A percentile compares a stretch with the other conserved stretches of the same genome.
Conservation (phyloP, 2,329 filamentous ascomycete genomes). For the Aspergillus versicolor region DNA sequence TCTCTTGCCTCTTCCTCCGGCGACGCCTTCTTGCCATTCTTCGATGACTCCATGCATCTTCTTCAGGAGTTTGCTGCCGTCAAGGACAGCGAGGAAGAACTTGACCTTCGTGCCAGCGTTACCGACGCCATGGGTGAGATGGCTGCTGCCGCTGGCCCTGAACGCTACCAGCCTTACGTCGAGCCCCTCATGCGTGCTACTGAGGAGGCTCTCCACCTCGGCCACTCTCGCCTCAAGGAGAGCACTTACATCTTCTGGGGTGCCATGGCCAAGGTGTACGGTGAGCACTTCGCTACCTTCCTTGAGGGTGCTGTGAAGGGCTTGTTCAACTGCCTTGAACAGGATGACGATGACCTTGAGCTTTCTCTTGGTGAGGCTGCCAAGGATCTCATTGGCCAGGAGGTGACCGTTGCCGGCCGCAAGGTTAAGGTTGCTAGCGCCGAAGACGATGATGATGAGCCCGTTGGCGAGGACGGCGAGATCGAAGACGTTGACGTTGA, state of each 20-base stretch:
- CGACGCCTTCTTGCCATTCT: constrained; percentile 83
- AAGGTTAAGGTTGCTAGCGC: constrained; percentile 76
- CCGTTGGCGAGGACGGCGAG: constrained; percentile 54
- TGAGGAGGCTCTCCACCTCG: constrained; percentile 84
- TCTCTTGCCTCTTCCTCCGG: constrained; percentile 86
- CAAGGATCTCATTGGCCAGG: constrained; percentile 70
- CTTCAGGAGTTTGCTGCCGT: constrained; percentile 79
- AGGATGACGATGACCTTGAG: constrained; percentile 82
- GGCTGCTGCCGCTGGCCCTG: constrained; percentile 79
- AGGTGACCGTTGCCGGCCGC: constrained; percentile 76
- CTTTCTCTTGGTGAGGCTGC: constrained; percentile 73
- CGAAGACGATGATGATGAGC: constrained; percentile 54
- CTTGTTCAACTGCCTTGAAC: constrained; percentile 79
- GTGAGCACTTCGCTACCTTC: constrained; percentile 57
- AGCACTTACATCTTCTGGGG: constrained; percentile 98
- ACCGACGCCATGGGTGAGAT: constrained; percentile 94
- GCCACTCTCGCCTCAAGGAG: constrained; percentile 87
- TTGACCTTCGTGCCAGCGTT: constrained; percentile 84
- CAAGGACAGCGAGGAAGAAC: constrained; percentile 85
- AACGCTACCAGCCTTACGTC: constrained; percentile 88
- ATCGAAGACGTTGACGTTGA: constrained; percentile 67
- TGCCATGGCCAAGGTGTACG: constrained; percentile 89
- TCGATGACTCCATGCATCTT: constrained; percentile 85
- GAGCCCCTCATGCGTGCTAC: constrained; percentile 86
- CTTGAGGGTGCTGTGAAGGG: constrained; percentile 48